Conservation (phyloP, 2,329 filamentous ascomycete genomes). For the Fusarium scirpi region DNA sequence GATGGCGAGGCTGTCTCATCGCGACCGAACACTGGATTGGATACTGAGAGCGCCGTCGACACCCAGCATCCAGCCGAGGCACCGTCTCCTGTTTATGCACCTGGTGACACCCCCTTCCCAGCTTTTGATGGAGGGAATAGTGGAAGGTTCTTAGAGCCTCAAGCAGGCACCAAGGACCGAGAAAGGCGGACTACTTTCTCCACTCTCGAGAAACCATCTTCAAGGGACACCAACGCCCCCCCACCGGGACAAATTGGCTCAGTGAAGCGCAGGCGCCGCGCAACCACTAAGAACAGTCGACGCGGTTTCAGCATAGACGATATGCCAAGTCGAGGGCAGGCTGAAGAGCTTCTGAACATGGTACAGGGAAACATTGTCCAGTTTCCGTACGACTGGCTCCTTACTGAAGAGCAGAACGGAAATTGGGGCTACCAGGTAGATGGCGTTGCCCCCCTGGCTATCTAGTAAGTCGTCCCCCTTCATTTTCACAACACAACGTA, state of each 20-base stretch:
- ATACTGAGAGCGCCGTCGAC: slow-evolving; percentile 45
- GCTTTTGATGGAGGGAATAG: slow-evolving; percentile 56
- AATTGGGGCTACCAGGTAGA: slow-evolving; percentile 99
- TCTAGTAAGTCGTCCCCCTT: slow-evolving; percentile 77
- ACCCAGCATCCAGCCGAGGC: slow-evolving; percentile 50
- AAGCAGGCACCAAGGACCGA: slow-evolving; percentile 54
- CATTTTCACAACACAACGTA: neutral
- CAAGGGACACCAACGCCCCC: slow-evolving; percentile 49
- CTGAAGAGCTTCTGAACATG: slow-evolving; percentile 83
- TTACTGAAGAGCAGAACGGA: slow-evolving; percentile 88
- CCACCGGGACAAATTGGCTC: slow-evolving; percentile 58
- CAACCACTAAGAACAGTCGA: slow-evolving; percentile 76
- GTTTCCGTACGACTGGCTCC: slow-evolving; percentile 96
- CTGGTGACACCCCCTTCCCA: slow-evolving; percentile 61
- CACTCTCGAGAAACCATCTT: slow-evolving; percentile 62
- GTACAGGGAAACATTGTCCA: slow-evolving; percentile 90
- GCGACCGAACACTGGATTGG: slow-evolving; percentile 33
- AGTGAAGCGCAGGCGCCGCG: slow-evolving; percentile 72
- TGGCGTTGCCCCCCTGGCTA: slow-evolving; percentile 94
- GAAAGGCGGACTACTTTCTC: slow-evolving; percentile 70
- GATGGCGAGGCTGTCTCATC: slow-evolving; percentile 35
- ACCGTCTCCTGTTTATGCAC: slow-evolving; percentile 57
- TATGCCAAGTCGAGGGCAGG: slow-evolving; percentile 78
- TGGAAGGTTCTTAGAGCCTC: slow-evolving; percentile 51
- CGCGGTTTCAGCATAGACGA: slow-evolving; percentile 78